These are phyloP conservation scores for Xylaria cubensis DNA, from an alignment of 495 filamentous ascomycete species.

Conservation along the genomic window DNA sequence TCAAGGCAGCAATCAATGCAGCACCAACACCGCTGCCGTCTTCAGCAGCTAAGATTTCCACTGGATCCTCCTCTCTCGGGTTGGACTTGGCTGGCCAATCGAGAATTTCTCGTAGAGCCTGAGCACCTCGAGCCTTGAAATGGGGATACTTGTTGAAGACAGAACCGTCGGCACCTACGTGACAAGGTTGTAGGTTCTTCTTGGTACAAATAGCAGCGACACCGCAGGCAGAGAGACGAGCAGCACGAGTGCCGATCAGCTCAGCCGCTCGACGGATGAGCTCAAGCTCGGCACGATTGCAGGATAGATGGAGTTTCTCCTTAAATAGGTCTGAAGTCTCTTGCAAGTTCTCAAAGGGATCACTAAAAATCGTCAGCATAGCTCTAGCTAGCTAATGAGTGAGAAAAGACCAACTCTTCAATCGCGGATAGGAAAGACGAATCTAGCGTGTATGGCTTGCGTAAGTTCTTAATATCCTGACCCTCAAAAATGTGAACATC, in stretches of 20 bases:
- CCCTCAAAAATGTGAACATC: conserved; percentile 79
- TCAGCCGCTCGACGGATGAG: conserved; percentile 87
- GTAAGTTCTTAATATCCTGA: conserved; percentile 79
- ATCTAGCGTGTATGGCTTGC: conserved; percentile 85
- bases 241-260: conserved; percentile 92
- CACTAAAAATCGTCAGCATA: conserved; percentile 52
- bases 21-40: conserved; percentile 97
- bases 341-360: conserved; percentile 90
- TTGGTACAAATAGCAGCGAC: conserved; percentile 95
- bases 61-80: conserved; percentile 74
- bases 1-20: conserved; percentile 91
- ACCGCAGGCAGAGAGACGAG: conserved; percentile 90
- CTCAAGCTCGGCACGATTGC: conserved; percentile 78
- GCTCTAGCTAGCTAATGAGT: background rate
- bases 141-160: conserved; percentile 99
- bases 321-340: conserved; percentile 85
- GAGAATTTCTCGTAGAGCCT: conserved; percentile 89
- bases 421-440: conserved; percentile 95
- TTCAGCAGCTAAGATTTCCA: conserved; percentile 86
- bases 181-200: conserved; percentile 85
- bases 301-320: conserved; percentile 69
- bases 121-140: conserved; percentile 89
- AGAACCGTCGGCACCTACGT: conserved; percentile 93
- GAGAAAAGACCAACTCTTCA: conserved; percentile 67
- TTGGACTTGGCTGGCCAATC: conserved; percentile 78